Conservation (phyloP, 805 yeast species). For the Wickerhamiella sergipiensis region DNA sequence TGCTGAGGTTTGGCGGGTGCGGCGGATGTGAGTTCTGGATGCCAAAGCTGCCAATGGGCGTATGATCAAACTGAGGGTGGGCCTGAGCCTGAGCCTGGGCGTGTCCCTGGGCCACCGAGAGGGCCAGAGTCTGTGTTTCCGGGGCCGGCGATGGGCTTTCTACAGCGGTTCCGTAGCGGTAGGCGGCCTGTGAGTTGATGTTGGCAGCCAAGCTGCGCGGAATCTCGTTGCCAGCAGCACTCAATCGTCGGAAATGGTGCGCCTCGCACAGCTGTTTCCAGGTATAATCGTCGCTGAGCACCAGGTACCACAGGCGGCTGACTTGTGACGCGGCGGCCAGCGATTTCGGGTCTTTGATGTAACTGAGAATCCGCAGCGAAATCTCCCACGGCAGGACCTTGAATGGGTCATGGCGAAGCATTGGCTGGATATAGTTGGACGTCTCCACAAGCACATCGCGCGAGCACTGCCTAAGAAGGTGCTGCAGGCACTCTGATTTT, state of each 20-base stretch:
- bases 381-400: constrained; percentile 62
- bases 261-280: constrained; percentile 29
- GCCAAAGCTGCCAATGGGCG: background rate
- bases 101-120: background rate
- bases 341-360: constrained; percentile 69
- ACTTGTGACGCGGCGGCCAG: constrained; percentile 90
- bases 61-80: background rate
- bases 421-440: constrained; percentile 23
- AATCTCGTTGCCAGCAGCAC: constrained; percentile 22
- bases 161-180: constrained; percentile 7
- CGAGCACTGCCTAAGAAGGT: constrained; percentile 16
- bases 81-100: background rate
- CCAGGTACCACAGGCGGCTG: constrained; percentile 56
- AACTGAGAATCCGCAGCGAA: constrained; percentile 68
- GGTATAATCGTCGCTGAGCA: constrained; percentile 29
- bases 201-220: background rate
- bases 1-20: constrained; percentile 3
- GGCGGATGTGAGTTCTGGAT: background rate
- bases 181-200: background rate
- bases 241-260: constrained; percentile 25
- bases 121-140: background rate
- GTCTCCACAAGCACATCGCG: constrained; percentile 20
- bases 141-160: constrained; percentile 6
- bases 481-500: constrained; percentile 13
- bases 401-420: constrained; percentile 29